These are phyloP conservation scores for Zymoseptoria brevis DNA, from an alignment of 2,329 filamentous ascomycete genomes.

Conservation along the genomic window DNA sequence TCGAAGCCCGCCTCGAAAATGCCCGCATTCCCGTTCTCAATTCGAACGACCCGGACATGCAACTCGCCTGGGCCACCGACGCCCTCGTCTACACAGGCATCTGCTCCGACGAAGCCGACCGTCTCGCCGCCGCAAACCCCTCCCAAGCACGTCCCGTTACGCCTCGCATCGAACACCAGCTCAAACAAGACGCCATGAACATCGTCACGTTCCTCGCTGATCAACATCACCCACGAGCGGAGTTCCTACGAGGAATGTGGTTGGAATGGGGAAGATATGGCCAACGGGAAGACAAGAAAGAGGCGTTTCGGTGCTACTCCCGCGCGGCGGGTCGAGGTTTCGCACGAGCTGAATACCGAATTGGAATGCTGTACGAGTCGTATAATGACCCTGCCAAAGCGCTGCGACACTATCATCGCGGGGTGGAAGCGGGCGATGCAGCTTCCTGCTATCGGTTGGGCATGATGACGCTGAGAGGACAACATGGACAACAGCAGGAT, in stretches of 20 bases:
- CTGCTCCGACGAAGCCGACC: slow-evolving; percentile 65
- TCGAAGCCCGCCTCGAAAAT: slow-evolving; percentile 80
- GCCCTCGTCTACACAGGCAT: slow-evolving; percentile 83
- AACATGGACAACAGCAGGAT: slow-evolving; percentile 83
- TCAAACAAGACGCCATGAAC: slow-evolving; percentile 81
- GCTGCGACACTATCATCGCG: slow-evolving; percentile 79
- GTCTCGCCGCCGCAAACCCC: slow-evolving; percentile 47
- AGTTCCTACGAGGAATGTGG: slow-evolving; percentile 95
- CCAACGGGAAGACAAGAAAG: slow-evolving; percentile 81
- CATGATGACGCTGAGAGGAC: slow-evolving; percentile 94
- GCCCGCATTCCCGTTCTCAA: slow-evolving; percentile 77
- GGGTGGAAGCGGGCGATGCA: slow-evolving; percentile 73
- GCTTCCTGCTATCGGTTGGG: slow-evolving; percentile 80
- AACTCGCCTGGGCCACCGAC: slow-evolving; percentile 94
- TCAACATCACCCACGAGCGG: slow-evolving; percentile 85
- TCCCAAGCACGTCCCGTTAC: slow-evolving; percentile 57
- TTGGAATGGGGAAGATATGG: slow-evolving; percentile 96
- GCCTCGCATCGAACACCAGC: slow-evolving; percentile 78
- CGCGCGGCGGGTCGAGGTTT: slow-evolving; percentile 81
- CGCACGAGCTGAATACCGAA: slow-evolving; percentile 84
- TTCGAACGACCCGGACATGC: slow-evolving; percentile 91
- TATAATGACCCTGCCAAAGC: slow-evolving; percentile 89
- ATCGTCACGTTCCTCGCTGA: slow-evolving; percentile 85
- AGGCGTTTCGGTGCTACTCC: slow-evolving; percentile 81
- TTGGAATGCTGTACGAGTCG: slow-evolving; percentile 97